Evolutionary conservation across 129 eudicot species (phyloP).

Genomic region (Flaveria linearis): DNA sequence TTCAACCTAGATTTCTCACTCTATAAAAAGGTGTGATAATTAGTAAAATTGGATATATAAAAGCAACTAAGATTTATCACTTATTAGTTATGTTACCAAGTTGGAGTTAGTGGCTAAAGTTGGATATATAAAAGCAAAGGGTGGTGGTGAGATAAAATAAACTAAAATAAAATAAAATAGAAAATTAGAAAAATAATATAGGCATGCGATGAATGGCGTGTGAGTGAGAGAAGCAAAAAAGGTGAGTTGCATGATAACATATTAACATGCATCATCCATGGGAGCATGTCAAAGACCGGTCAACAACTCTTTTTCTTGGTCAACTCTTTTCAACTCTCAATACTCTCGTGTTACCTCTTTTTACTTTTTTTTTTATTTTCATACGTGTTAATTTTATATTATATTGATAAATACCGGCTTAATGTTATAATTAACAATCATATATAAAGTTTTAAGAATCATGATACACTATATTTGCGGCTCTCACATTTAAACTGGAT

Average conservation of each 20-base stretch:
- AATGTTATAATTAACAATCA: no score
- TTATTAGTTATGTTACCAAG: no score
- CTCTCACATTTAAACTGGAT: no score
- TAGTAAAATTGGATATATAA: no score
- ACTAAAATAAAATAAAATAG: no score
- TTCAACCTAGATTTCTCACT: not conserved
- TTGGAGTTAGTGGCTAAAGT: constrained; percentile 13
- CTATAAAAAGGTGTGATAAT: no score
- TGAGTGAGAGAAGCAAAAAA: constrained; percentile 27
- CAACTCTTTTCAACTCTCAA: constrained; percentile 33
- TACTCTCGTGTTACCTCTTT: constrained; percentile 18
- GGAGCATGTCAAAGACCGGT: constrained; percentile 40
- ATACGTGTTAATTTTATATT: not conserved
- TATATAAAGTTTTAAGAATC: no score
- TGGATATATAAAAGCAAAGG: constrained; percentile 13
- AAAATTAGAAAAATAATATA: not conserved
- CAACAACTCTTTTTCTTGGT: constrained; percentile 31
- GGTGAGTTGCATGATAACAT: constrained; percentile 32
- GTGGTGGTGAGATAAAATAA: not conserved
- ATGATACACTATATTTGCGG: no score
- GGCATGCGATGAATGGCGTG: constrained; percentile 45
- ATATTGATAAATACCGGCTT: not conserved
- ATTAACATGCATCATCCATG: constrained; percentile 33
- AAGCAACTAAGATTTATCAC: no score
- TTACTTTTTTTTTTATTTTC: not conserved